Evolutionary conservation across 305 asterid genomes (phyloP).

Genomic region (Plantago lanceolata): DNA sequence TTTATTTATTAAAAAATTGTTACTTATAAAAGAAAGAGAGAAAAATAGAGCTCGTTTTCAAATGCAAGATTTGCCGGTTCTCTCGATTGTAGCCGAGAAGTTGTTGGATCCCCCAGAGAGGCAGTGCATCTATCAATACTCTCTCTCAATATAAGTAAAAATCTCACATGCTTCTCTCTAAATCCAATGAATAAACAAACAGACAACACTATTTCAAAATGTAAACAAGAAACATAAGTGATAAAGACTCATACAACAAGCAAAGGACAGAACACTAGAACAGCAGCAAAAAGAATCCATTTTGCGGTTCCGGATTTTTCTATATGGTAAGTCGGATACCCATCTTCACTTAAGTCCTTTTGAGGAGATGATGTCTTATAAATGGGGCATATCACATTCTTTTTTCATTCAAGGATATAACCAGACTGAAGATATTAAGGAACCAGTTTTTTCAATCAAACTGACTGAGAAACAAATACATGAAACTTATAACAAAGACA

Average conservation of each 20-base stretch:
- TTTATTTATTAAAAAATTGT: constrained; percentile 1
- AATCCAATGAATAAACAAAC: not conserved
- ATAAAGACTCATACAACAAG: not conserved
- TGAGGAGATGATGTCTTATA: no score
- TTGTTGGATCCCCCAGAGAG: constrained; percentile 23
- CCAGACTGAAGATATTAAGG: constrained; percentile 1
- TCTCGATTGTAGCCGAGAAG: no score
- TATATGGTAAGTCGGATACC: no score
- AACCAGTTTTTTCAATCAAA: constrained; percentile 2
- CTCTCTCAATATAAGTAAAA: constrained; percentile 20
- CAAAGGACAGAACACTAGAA: not conserved
- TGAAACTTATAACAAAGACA: not conserved
- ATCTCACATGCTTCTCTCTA: not conserved
- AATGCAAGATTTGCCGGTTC: constrained; percentile 18
- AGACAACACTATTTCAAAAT: not conserved
- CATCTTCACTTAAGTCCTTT: no score
- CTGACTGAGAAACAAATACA: constrained; percentile 1
- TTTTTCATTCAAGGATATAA: not conserved
- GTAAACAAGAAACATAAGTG: no score
- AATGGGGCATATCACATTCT: not conserved
- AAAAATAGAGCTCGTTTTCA: constrained; percentile 12
- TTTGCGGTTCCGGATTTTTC: not conserved
- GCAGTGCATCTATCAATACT: constrained; percentile 12
- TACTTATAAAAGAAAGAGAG: not conserved
- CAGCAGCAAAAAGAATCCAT: not conserved